Evolutionary conservation across 78 protist species (phyloP).

Genomic region (Cavenderia fasciculata): DNA sequence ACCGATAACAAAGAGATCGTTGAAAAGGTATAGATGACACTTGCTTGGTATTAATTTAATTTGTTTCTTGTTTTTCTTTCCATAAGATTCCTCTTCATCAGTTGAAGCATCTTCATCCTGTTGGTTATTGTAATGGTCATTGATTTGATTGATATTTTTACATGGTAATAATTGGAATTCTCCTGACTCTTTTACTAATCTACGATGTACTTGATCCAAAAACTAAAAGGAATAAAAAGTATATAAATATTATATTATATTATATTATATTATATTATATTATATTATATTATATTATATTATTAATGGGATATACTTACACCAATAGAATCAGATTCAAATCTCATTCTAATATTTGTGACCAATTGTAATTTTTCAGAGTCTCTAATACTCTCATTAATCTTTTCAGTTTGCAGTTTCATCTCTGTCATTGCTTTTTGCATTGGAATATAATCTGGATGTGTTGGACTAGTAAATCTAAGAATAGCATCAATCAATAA

Average conservation of each 20-base stretch:
- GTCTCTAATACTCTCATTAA: conserved; percentile 51
- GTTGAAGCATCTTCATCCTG: not conserved
- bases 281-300: not conserved
- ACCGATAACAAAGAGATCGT: conserved; percentile 43
- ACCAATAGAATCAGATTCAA: conserved; percentile 71
- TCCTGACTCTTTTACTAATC: conserved; percentile 34
- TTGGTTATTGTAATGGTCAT: not conserved
- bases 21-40: conserved; percentile 21
- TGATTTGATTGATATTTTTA: conserved; percentile 25
- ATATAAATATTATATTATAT: not conserved
- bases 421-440: conserved; percentile 4
- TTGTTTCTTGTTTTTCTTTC: not conserved
- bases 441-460: conserved; percentile 32
- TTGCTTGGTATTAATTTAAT: conserved; percentile 29
- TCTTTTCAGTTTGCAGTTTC: conserved; percentile 23
- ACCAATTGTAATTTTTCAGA: conserved; percentile 46
- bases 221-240: conserved; percentile 1
- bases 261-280: not conserved
- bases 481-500: conserved; percentile 38
- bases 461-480: conserved; percentile 10
- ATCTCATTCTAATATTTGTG: conserved; percentile 52
- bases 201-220: conserved; percentile 56
- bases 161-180: conserved; percentile 59
- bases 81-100: conserved; percentile 1
- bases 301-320: conserved; percentile 14